These are phyloP conservation scores for Hymenoscyphus scutula DNA, from an alignment of 2,329 filamentous ascomycete species.

Conservation along the genomic window DNA sequence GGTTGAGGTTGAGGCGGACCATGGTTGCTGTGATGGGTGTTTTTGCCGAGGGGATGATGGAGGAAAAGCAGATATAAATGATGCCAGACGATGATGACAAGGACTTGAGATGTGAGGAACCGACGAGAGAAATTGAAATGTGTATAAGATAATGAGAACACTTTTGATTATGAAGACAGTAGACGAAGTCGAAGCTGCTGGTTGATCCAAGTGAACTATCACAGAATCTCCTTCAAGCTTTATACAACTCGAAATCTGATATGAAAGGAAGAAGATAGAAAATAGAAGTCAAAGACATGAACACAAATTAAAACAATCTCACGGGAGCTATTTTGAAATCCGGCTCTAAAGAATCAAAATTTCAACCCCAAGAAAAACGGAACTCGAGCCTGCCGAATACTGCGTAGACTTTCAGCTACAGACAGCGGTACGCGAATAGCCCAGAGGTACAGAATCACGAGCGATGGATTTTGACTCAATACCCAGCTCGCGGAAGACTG, in stretches of 20 bases:
- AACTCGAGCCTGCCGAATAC: not conserved
- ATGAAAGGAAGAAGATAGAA: no score
- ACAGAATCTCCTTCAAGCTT: no score
- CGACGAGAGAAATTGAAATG: not conserved
- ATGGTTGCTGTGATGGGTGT: not conserved
- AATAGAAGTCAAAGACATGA: not conserved
- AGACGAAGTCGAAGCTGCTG: not conserved
- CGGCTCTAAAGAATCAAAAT: not conserved
- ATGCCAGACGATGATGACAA: not conserved
- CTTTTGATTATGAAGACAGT: not conserved
- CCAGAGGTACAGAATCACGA: not conserved
- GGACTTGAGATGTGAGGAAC: not conserved
- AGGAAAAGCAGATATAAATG: not conserved
- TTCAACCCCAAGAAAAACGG: not conserved
- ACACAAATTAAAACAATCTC: not conserved
- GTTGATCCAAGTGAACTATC: not conserved
- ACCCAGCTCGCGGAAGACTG: not conserved
- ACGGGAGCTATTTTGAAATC: not conserved
- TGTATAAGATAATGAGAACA: not conserved
- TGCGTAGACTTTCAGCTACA: not conserved
- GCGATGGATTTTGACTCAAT: not conserved
- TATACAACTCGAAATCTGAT: no score
- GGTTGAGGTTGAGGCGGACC: slow-evolving; percentile 5
- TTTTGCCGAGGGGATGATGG: no score
- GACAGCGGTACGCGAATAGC: not conserved